These are phyloP conservation scores for Gloeophyllum trabeum DNA, from an alignment of 768 basidiomycete genomes.

Conservation along the genomic window DNA sequence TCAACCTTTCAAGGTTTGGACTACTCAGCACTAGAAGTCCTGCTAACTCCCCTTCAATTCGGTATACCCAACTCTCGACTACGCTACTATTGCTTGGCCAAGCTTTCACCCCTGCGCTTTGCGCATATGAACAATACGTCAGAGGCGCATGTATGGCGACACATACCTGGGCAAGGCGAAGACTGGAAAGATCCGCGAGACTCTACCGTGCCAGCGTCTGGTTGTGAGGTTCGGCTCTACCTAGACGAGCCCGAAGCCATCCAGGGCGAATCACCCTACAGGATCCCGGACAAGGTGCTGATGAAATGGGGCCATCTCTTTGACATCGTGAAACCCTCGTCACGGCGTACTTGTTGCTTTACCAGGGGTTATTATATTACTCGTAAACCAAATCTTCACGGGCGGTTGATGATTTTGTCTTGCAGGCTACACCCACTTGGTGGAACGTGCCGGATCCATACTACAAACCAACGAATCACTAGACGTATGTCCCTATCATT, in stretches of 20 bases:
- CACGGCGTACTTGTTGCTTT: constrained; percentile 64
- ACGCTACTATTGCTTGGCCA: constrained; percentile 73
- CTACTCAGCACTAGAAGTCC: constrained; percentile 48
- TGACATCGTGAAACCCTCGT: constrained; percentile 63
- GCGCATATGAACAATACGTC: constrained; percentile 9
- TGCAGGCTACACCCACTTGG: constrained; percentile 66
- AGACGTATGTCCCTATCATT: constrained; percentile 40
- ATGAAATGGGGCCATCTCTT: constrained; percentile 71
- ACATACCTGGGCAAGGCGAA: constrained; percentile 37
- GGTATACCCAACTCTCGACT: constrained; percentile 75
- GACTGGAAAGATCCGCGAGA: constrained; percentile 28
- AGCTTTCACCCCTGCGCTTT: constrained; percentile 30
- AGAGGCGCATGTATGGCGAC: constrained; percentile 29
- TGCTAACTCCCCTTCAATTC: constrained; percentile 69
- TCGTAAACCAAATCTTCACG: not conserved
- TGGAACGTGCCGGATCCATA: constrained; percentile 70
- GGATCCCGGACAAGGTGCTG: constrained; percentile 53
- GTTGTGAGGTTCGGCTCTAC: constrained; percentile 18
- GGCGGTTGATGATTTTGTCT: not conserved
- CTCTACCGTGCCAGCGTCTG: not conserved
- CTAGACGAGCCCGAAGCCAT: constrained; percentile 21
- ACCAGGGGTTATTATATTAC: constrained; percentile 46
- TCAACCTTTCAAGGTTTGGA: constrained; percentile 38
- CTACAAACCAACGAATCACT: constrained; percentile 62
- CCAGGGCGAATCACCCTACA: constrained; percentile 13